Percentiles rank a stretch among this genome's conserved stretches.
Conservation (phyloP, 371 early-diverging fungal species). For the Actinomortierella wolfii region DNA sequence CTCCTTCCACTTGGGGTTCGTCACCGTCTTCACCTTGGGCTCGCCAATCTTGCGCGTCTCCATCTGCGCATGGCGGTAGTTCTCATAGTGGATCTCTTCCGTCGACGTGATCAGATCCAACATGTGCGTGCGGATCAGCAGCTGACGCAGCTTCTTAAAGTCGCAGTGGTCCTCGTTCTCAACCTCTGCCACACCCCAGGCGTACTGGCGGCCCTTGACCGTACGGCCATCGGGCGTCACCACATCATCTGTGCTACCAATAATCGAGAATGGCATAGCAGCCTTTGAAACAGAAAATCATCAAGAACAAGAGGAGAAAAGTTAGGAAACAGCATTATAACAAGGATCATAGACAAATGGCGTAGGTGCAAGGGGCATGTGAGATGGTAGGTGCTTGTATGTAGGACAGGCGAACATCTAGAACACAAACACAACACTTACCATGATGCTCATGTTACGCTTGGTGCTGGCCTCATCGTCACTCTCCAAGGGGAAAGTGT, state of each 20-base stretch:
- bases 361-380: background rate
- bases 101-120: slow-evolving; percentile 90
- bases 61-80: slow-evolving; percentile 84
- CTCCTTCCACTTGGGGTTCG: slow-evolving; percentile 88
- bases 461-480: slow-evolving; percentile 84
- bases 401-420: background rate
- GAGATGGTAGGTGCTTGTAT: background rate
- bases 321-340: background rate
- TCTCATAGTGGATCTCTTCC: slow-evolving; percentile 93
- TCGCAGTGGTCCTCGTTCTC: slow-evolving; percentile 93
- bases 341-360: background rate
- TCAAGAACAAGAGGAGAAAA: slow-evolving; percentile 27
- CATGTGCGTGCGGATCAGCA: slow-evolving; percentile 95
- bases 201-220: slow-evolving; percentile 90
- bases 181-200: slow-evolving; percentile 95
- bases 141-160: slow-evolving; percentile 91
- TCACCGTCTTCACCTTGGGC: slow-evolving; percentile 72
- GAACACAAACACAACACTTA: slow-evolving; percentile 17
- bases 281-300: slow-evolving; percentile 47
- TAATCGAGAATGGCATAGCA: slow-evolving; percentile 95
- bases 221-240: slow-evolving; percentile 72
- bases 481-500: slow-evolving; percentile 84
- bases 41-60: slow-evolving; percentile 84
- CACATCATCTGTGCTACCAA: slow-evolving; percentile 91
- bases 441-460: slow-evolving; percentile 85